Evolutionary conservation across 2,329 filamentous ascomycete genomes (phyloP), one percentile per base, ranked within the genome.

Genomic region (Westerdykella aurantiaca): DNA sequence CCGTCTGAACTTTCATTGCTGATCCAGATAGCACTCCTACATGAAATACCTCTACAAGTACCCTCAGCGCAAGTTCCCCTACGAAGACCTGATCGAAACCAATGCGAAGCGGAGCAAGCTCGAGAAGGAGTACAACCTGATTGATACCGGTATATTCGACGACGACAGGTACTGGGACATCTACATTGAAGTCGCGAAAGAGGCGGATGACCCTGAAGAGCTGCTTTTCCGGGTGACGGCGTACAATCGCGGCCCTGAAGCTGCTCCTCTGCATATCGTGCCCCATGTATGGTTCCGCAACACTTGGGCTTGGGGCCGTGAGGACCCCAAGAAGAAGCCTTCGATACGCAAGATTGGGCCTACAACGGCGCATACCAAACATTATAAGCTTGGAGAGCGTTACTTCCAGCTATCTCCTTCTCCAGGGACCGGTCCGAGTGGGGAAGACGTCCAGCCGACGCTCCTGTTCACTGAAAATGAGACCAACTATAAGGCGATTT

Each of bases 31-130:
- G 86, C 90, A 96, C 70, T 95, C 91, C 22, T 97, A 97, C 74
- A 97, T 97, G 91, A 97, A 97, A 69, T 94, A 83, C 63, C 83
- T 97, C 55, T 97, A 97, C 79, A 97, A 97, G 70, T 94, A 96
- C 59, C 93, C 93, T 0, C 91, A 97, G 70, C 80, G 79, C 58
- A 82, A 84, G 51, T 97, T 97, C 60, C 93, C 91, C 2, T 97
- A 97, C 73, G 78, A 96, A 67, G 82, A 95, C 52, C 75, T 97
- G 38, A 73, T 94, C 52, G 75, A 87, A 51, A 88, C 94, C 62
- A 97, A 95, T 63, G 89, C 82, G 35, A 80, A 76, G 53, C 81
- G 90, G 52, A 77, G 78, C 44, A 87, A 84, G 66, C 66, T 82
- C 56, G 90, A 96, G 51, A 80, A 80, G 38, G 91, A 97, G 64